These are phyloP conservation scores for Nemophila menziesii DNA, from an alignment of 257 asterid species.

Conservation along the genomic window DNA sequence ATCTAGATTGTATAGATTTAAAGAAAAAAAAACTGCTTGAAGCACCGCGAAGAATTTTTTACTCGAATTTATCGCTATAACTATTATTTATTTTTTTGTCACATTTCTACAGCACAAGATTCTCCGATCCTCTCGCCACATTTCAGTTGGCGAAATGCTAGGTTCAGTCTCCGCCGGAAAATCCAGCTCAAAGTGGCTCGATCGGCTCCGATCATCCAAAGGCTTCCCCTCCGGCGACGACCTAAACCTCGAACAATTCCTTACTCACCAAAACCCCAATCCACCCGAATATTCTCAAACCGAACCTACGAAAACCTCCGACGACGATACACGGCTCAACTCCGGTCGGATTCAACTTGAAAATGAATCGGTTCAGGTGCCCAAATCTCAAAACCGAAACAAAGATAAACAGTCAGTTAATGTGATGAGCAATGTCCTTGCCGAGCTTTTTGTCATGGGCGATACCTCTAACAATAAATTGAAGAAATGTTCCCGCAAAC, in stretches of 20 bases:
- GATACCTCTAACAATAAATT: conserved; percentile 14
- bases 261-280: conserved; percentile 21
- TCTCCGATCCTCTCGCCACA: background rate
- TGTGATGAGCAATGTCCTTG: conserved; percentile 41
- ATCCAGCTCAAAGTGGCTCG: conserved; percentile 62
- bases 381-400: conserved; percentile 9
- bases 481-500: conserved; percentile 55
- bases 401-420: conserved; percentile 20
- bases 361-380: conserved; percentile 1
- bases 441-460: conserved; percentile 72
- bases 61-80: too few species aligned
- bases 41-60: too few species aligned
- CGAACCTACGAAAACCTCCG: background rate
- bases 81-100: too few species aligned
- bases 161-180: conserved; percentile 39
- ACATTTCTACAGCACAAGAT: background rate
- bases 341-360: conserved; percentile 11
- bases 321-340: conserved; percentile 2
- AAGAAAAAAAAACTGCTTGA: too few species aligned
- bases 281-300: conserved; percentile 10
- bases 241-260: conserved; percentile 48
- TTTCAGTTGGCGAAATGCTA: too few species aligned
- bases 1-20: too few species aligned
- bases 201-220: conserved; percentile 66
- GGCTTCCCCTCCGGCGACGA: conserved; percentile 43